Base-by-base conservation (phyloP, 495 filamentous ascomycete genomes). In the Lophiotrema nucula region DNA sequence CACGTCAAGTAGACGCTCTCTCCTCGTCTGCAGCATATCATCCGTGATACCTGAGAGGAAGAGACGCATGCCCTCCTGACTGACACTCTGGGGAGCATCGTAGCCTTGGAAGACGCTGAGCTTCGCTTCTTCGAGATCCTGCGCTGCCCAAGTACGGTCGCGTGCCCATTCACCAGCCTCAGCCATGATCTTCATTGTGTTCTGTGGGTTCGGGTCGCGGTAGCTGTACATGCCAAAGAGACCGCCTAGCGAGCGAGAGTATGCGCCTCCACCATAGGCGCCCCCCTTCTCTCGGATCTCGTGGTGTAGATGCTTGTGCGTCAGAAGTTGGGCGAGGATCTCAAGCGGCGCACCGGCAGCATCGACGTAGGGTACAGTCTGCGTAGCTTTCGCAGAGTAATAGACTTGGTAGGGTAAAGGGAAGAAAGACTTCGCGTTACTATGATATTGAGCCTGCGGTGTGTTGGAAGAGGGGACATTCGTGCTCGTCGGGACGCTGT, bases 251-350 rank as follows among this genome's bases (percentile, higher is more conserved):
- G 85, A 84, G 10, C 83, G 82, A 42, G 87, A 83, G 73, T 89
- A 95, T 12, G 95, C 91, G 15, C 90, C 89, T 16, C 90, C 92
- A 55, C 93, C 93, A 64, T 98, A 98, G 10, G 93, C 93, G 38
- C 93, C 93, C 8, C 93, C 93, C 72, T 98, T 98, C 72, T 98
- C 93, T 26, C 93, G 87, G 54, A 98, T 96, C 69, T 97, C 95
- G 66, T 95, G 95, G 70, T 97, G 93, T 11, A 98, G 80, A 66
- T 97, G 89, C 70, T 95, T 95, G 73, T 97, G 93, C 0, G 92
- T 97, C n/a, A 98, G 79, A 23, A 98, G 86, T 62, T 96, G 88
- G 15, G 92, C 85, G 22, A 98, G 83, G 25, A 97, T 85, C 58
- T 91, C 90, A 13, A 96, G 83, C 0, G 88, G 79, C 8, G 92